Conservation (phyloP, 331 rosid genomes). For the Dryas integrifolia region DNA sequence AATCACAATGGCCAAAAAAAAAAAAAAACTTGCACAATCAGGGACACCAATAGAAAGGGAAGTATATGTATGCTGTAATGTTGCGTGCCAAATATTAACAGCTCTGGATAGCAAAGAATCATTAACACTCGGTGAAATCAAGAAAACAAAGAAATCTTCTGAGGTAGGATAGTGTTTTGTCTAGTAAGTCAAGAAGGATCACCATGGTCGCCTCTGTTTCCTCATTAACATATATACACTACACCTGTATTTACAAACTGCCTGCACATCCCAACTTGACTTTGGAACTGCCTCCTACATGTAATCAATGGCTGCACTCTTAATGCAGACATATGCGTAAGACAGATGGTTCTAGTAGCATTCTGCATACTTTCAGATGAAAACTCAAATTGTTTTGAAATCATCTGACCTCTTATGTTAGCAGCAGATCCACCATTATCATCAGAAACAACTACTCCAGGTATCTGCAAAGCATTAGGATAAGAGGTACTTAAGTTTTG, state of each 20-base stretch:
- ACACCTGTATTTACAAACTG: constrained; percentile 46
- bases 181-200: constrained; percentile 15
- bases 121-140: constrained; percentile 9
- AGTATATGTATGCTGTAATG: constrained; percentile 6
- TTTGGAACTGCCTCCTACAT: constrained; percentile 45
- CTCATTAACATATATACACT: constrained; percentile 49
- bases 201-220: constrained; percentile 16
- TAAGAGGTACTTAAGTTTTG: constrained; percentile 41
- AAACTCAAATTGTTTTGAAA: constrained; percentile 34
- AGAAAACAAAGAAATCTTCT: constrained; percentile 25
- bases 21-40: constrained; percentile 1
- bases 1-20: not conserved
- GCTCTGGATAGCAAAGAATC: constrained; percentile 24
- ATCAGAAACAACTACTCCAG: constrained; percentile 40
- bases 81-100: not conserved
- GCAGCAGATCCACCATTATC: constrained; percentile 44
- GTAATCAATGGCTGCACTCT: constrained; percentile 42
- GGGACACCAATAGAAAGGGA: constrained; percentile 8
- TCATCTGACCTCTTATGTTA: constrained; percentile 52
- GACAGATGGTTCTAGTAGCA: constrained; percentile 39
- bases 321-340: constrained; percentile 30
- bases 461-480: constrained; percentile 44
- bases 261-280: constrained; percentile 38
- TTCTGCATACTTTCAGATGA: constrained; percentile 33
- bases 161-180: constrained; percentile 21